A percentile compares a stretch with the other conserved stretches of the same genome.
Conservation (phyloP, 1,139 yeast genomes). For the Chernovozyma sophiae-reginae region DNA sequence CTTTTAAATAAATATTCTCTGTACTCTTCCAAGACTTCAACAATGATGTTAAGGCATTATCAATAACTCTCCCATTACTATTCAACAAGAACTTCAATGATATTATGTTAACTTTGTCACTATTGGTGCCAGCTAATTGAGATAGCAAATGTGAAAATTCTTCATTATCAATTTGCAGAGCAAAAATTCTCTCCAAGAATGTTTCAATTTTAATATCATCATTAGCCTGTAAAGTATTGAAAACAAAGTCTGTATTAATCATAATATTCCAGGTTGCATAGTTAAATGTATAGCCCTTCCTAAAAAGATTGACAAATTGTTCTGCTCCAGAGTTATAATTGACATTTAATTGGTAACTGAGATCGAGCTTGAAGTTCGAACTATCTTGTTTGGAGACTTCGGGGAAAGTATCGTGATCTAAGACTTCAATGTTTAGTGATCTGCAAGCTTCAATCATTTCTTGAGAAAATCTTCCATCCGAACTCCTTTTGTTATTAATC, state of each 20-base stretch:
- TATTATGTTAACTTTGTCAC: constrained; percentile 29
- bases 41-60: constrained; percentile 12
- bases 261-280: constrained; percentile 32
- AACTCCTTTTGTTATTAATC: neutral
- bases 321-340: constrained; percentile 26
- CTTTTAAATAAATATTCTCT: constrained; percentile 19
- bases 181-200: constrained; percentile 25
- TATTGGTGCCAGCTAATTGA: constrained; percentile 19
- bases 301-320: constrained; percentile 25
- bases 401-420: neutral
- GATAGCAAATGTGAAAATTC: constrained; percentile 15
- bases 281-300: constrained; percentile 28
- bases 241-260: constrained; percentile 26
- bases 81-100: constrained; percentile 15
- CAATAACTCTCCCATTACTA: constrained; percentile 6
- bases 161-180: constrained; percentile 16
- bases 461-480: neutral
- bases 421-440: constrained; percentile 9
- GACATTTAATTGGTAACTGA: constrained; percentile 26
- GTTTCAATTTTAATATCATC: constrained; percentile 16
- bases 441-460: constrained; percentile 21
- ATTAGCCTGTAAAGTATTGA: constrained; percentile 16
- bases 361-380: constrained; percentile 19
- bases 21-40: constrained; percentile 13
- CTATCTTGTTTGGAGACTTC: constrained; percentile 5